A percentile compares a stretch with the other conserved stretches of the same genome.
These are phyloP conservation scores for Stephania cephalantha DNA, from an alignment of 164 flowering plant species.

Conservation along the genomic window DNA sequence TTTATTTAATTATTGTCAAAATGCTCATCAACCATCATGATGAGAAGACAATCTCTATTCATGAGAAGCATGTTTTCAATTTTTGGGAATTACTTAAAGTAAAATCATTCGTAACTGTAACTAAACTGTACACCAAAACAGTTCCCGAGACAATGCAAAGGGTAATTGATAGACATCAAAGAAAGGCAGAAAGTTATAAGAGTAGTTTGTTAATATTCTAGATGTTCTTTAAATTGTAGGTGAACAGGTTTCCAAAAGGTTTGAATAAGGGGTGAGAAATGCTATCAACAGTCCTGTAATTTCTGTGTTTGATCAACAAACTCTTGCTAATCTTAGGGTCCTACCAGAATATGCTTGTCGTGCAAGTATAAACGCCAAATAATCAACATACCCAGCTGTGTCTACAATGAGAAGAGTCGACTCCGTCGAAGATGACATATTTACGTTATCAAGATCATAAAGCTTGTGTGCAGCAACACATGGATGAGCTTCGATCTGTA, in stretches of 20 bases:
- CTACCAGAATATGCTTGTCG: not conserved
- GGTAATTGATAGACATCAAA: too few species aligned
- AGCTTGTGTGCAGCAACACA: slow-evolving; percentile 94
- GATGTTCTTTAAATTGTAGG: too few species aligned
- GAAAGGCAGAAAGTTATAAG: too few species aligned
- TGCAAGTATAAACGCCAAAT: not conserved
- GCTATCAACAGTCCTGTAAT: too few species aligned
- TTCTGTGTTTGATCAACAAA: too few species aligned
- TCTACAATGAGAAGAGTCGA: slow-evolving; percentile 86
- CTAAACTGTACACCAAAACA: too few species aligned
- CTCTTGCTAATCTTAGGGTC: too few species aligned
- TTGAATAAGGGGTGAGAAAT: too few species aligned
- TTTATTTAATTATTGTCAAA: not conserved
- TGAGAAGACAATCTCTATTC: not conserved
- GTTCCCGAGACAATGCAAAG: too few species aligned
- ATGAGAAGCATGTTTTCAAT: not conserved
- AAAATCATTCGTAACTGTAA: too few species aligned
- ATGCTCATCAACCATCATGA: not conserved
- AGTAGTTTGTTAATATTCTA: too few species aligned
- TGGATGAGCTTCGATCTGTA: slow-evolving; percentile 80
- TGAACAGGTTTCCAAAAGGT: too few species aligned
- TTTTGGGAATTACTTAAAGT: not conserved
- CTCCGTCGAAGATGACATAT: slow-evolving; percentile 72
- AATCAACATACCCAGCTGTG: slow-evolving; percentile 74
- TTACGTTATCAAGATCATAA: slow-evolving; percentile 74